These are phyloP conservation scores for Fusarium anguioides DNA, from an alignment of 2,329 filamentous ascomycete species.

Conservation along the genomic window DNA sequence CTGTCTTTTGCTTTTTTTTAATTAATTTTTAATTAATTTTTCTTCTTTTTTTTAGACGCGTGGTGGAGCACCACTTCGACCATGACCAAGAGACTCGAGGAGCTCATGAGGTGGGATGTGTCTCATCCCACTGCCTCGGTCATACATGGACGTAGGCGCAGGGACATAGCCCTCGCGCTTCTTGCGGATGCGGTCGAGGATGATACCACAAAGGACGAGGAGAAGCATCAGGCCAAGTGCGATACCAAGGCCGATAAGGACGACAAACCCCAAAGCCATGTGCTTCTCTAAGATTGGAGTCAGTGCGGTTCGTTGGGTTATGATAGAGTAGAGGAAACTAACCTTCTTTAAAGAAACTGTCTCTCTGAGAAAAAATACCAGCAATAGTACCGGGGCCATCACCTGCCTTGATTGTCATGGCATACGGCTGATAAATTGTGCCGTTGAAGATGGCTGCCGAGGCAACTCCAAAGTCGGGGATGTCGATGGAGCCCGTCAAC, in stretches of 20 bases:
- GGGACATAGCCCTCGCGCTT: constrained; percentile 82
- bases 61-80: constrained; percentile 61
- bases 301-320: constrained; percentile 9
- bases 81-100: constrained; percentile 63
- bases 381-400: constrained; percentile 79
- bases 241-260: constrained; percentile 83
- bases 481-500: constrained; percentile 83
- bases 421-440: constrained; percentile 79
- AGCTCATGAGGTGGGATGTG: constrained; percentile 71
- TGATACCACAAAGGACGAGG: constrained; percentile 78
- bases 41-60: constrained; percentile 56
- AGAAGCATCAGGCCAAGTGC: constrained; percentile 81
- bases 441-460: constrained; percentile 93
- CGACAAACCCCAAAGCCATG: constrained; percentile 79
- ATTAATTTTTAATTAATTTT: too few relatives aligned
- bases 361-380: constrained; percentile 83
- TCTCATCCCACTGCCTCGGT: constrained; percentile 67
- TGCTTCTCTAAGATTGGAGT: constrained; percentile 55
- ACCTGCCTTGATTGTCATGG: constrained; percentile 76
- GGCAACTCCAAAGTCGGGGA: constrained; percentile 81
- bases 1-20: constrained; percentile 48
- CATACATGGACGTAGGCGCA: constrained; percentile 75
- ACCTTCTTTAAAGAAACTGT: constrained; percentile 78
- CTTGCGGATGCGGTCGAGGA: constrained; percentile 80
- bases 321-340: constrained; percentile 54